phyloP scores from a whole-genome alignment of 192 early-diverging fungal species.

The Podila clonocystis region DNA sequence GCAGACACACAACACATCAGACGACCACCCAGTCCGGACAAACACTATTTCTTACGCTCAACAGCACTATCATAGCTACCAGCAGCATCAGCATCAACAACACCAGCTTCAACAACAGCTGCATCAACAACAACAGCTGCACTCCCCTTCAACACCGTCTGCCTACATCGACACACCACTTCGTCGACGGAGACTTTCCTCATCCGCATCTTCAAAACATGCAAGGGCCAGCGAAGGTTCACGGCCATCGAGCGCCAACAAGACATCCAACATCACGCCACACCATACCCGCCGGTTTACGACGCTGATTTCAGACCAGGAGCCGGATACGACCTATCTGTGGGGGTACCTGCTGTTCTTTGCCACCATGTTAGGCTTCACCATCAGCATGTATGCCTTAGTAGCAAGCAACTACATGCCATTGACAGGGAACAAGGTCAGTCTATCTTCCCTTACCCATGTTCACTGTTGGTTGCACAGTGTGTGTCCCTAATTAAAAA shows the following conservation, averaged over 20 bases:
- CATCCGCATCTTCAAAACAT: constrained; percentile 31
- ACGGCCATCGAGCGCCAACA: background rate
- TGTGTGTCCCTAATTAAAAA: no score
- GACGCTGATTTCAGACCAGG: constrained; percentile 61
- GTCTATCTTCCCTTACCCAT: background rate
- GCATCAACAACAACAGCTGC: constrained; percentile 1
- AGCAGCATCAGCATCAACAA: background rate
- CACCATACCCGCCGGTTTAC: constrained; percentile 66
- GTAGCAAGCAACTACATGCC: constrained; percentile 78
- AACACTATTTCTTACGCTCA: background rate
- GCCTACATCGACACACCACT: constrained; percentile 10
- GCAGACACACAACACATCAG: background rate
- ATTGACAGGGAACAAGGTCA: constrained; percentile 68
- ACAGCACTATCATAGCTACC: background rate
- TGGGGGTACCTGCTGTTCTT: constrained; percentile 75
- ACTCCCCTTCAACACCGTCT: background rate
- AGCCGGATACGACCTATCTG: constrained; percentile 73
- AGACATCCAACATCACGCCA: constrained; percentile 53
- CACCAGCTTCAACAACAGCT: background rate
- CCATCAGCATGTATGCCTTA: constrained; percentile 69
- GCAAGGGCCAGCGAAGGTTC: background rate
- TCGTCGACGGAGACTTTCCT: constrained; percentile 24
- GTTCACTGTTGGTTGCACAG: background rate
- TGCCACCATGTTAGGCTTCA: constrained; percentile 67
- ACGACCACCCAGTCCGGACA: background rate